Evolutionary conservation across 169 alveolate genomes (phyloP).

Genomic region (Eimeria falciformis): DNA sequence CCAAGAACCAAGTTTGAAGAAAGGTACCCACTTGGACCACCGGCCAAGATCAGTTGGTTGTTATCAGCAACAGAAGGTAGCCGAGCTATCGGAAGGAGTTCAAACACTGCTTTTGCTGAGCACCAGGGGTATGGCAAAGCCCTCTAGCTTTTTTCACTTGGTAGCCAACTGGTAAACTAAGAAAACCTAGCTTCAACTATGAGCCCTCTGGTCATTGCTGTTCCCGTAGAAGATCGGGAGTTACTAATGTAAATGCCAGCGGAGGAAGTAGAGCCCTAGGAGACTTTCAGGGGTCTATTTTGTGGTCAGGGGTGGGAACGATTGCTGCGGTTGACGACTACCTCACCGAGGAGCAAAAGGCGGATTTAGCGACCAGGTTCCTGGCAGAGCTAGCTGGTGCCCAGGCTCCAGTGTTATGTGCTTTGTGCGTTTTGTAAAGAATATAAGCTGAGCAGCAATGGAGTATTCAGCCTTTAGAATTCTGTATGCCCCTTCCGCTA

Average conservation of each 20-base stretch:
- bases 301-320: slow-evolving; percentile 58
- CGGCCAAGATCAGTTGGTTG: background rate
- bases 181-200: background rate
- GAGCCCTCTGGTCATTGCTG: background rate
- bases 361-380: slow-evolving; percentile 20
- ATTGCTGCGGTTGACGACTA: slow-evolving; percentile 42
- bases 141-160: background rate
- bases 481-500: too few species aligned
- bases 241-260: too few species aligned
- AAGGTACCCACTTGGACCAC: background rate
- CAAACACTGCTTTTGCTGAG: slow-evolving; percentile 59
- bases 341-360: slow-evolving; percentile 53
- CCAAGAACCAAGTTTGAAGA: background rate
- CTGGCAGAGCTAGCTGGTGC: slow-evolving; percentile 51
- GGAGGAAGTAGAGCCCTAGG: too few species aligned
- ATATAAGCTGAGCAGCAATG: too few species aligned
- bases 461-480: too few species aligned
- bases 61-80: slow-evolving; percentile 15
- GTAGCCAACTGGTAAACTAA: background rate
- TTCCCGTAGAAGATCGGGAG: too few species aligned
- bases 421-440: background rate
- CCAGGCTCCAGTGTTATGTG: slow-evolving; percentile 35
- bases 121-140: slow-evolving; percentile 36
- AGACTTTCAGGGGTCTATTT: too few species aligned
- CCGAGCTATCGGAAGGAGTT: slow-evolving; percentile 18